These are phyloP conservation scores for Talaromyces amestolkiae DNA, from an alignment of 2,329 filamentous ascomycete genomes.

Conservation along the genomic window DNA sequence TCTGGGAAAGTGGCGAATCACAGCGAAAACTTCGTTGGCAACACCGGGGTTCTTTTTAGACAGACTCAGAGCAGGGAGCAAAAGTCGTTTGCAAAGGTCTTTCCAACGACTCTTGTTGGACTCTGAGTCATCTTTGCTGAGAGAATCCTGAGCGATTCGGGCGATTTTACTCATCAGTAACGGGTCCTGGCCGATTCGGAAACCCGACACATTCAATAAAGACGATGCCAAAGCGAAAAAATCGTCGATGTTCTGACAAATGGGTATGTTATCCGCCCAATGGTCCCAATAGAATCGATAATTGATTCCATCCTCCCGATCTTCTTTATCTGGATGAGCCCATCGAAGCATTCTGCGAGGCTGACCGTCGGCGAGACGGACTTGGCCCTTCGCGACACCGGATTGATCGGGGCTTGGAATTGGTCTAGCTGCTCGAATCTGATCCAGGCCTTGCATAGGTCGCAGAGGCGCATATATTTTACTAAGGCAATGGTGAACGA, in stretches of 20 bases:
- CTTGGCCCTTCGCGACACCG: constrained; percentile 65
- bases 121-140: constrained; percentile 67
- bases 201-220: constrained; percentile 78
- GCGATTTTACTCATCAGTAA: constrained; percentile 75
- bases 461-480: constrained; percentile 63
- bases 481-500: constrained; percentile 76
- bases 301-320: constrained; percentile 69
- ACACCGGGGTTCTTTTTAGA: constrained; percentile 79
- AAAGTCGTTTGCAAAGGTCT: constrained; percentile 73
- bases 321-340: constrained; percentile 76
- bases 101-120: constrained; percentile 77
- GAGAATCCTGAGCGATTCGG: constrained; percentile 76
- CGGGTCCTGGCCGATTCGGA: constrained; percentile 84
- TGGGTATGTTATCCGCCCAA: constrained; percentile 88
- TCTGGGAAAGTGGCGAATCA: constrained; percentile 75
- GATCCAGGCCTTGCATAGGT: constrained; percentile 45
- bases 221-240: constrained; percentile 83
- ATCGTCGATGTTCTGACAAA: constrained; percentile 88
- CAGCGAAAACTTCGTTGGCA: constrained; percentile 80
- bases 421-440: constrained; percentile 50
- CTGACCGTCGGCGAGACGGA: constrained; percentile 60
- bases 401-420: constrained; percentile 62
- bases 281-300: constrained; percentile 98
- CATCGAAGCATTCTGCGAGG: constrained; percentile 72
- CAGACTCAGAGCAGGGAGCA: constrained; percentile 86